Conservation (phyloP, 306 rosid genomes). For the Notholithocarpus densiflorus region DNA sequence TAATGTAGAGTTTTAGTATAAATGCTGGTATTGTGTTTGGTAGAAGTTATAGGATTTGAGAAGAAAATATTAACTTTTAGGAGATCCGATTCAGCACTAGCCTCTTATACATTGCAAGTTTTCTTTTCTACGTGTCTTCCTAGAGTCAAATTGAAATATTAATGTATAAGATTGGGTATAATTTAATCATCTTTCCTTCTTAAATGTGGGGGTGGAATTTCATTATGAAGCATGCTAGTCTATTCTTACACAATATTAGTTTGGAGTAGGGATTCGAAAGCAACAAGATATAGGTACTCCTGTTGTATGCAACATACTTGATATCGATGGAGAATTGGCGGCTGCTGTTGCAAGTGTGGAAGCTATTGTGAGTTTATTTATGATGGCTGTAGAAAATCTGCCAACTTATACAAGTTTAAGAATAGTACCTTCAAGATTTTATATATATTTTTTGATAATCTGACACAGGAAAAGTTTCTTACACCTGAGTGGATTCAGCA, state of each 20-base stretch:
- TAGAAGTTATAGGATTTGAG: not conserved
- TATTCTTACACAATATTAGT: conserved; percentile 3
- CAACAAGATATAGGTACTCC: conserved; percentile 65
- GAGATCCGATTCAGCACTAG: not conserved
- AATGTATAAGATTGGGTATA: not conserved
- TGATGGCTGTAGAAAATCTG: conserved; percentile 20
- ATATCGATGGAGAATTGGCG: conserved; percentile 66
- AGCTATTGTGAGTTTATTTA: conserved; percentile 64
- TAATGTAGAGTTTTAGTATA: not conserved
- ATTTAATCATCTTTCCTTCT: not conserved
- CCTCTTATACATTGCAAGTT: not conserved
- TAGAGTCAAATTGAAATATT: conserved; percentile 4
- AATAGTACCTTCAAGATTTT: conserved; percentile 6
- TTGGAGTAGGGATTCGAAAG: conserved; percentile 67
- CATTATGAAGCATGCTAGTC: not conserved
- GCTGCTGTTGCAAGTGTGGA: conserved; percentile 85
- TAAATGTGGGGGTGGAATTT: not conserved
- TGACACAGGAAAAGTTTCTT: conserved; percentile 67
- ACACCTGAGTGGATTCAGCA: conserved; percentile 73
- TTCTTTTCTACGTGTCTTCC: not conserved
- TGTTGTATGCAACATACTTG: conserved; percentile 75
- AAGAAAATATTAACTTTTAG: not conserved
- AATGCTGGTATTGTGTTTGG: not conserved
- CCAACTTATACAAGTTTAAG: conserved; percentile 24
- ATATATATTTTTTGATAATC: conserved; percentile 13